A percentile compares a stretch with the other conserved stretches of the same genome.
Conservation (phyloP, 306 rosid species). For the Vigna reflexopilosa region DNA sequence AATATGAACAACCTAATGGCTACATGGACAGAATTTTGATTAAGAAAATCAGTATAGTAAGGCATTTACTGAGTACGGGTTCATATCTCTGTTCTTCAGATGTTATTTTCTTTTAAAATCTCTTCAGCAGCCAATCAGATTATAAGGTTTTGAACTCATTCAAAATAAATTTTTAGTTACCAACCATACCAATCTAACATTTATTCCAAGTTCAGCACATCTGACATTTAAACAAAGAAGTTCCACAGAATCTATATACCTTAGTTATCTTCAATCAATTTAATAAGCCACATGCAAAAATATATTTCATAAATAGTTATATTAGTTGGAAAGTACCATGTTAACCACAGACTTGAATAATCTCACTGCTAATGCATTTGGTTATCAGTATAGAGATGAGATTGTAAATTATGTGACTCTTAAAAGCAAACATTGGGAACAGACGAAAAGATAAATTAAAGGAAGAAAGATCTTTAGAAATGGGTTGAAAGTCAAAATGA, state of each 20-base stretch:
- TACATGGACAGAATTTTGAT: constrained; percentile 6
- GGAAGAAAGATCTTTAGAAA: constrained; percentile 19
- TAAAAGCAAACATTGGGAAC: constrained; percentile 11
- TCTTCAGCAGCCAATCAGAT: constrained; percentile 14
- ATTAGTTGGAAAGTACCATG: not conserved
- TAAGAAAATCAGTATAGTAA: constrained; percentile 16
- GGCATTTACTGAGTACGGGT: constrained; percentile 18
- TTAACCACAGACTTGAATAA: constrained; percentile 24
- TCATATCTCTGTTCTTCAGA: constrained; percentile 3
- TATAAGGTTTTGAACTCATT: constrained; percentile 18
- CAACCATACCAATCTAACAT: constrained; percentile 4
- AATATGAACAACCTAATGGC: constrained; percentile 1
- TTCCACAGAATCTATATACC: constrained; percentile 10
- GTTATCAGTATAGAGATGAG: constrained; percentile 20
- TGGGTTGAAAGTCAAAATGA: not conserved
- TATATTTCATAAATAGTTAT: constrained; percentile 8
- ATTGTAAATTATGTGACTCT: not conserved
- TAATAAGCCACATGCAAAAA: not conserved
- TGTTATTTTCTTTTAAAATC: constrained; percentile 32
- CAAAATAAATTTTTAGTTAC: not conserved
- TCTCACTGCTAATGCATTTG: constrained; percentile 20
- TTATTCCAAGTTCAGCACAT: constrained; percentile 9
- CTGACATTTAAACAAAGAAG: constrained; percentile 14
- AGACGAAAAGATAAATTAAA: not conserved
- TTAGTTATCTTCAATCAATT: constrained; percentile 25